phyloP scores from a whole-genome alignment of 257 asterid species.

The Penstemon barbatus region DNA sequence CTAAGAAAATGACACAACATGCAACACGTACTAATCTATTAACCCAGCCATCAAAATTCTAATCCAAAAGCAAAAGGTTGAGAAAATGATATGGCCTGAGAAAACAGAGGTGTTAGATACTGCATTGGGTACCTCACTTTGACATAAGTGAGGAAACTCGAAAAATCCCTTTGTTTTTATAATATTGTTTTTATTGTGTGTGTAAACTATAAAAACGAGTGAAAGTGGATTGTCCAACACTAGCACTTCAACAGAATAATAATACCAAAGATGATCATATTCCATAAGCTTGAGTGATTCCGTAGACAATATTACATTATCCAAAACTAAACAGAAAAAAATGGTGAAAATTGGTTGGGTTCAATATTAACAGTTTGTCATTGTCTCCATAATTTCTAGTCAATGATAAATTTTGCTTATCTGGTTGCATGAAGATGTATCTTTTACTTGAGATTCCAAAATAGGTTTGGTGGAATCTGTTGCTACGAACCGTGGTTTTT shows the following conservation, averaged over 20 bases:
- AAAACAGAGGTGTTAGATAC: not conserved
- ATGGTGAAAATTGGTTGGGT: not conserved
- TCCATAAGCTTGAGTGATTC: not conserved
- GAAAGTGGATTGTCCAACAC: too few relatives aligned
- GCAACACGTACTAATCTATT: not conserved
- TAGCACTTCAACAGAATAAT: too few relatives aligned
- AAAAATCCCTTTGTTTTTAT: not conserved
- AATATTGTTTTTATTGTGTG: not conserved
- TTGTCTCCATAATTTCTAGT: not conserved
- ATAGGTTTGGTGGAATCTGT: slow-evolving; percentile 9
- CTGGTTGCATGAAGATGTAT: not conserved
- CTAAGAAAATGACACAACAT: not conserved
- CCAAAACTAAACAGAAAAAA: not conserved
- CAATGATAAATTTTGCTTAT: not conserved
- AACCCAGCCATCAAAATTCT: not conserved
- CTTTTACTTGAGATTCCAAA: not conserved
- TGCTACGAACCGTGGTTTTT: not conserved
- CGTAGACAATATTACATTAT: not conserved
- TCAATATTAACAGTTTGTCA: slow-evolving; percentile 9
- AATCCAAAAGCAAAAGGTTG: not conserved
- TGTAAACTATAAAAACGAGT: too few relatives aligned
- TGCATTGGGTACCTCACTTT: not conserved
- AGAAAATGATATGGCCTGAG: not conserved
- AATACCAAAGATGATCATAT: too few relatives aligned
- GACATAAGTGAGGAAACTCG: not conserved